phyloP scores from a whole-genome alignment of 78 protist species.

The Salpingoeca rosetta region DNA sequence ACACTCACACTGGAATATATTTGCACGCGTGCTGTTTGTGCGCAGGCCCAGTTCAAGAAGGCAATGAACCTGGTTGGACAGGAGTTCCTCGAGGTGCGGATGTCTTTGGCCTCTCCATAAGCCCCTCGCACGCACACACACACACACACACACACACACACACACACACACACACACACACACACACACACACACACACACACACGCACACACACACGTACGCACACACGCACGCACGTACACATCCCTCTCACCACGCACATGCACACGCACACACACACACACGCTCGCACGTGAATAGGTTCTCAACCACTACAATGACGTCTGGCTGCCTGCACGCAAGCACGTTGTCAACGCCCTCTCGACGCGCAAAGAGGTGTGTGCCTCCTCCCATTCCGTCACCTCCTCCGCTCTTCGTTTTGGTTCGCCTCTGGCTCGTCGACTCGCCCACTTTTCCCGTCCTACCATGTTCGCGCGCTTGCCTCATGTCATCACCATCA shows the following conservation, averaged over 20 bases:
- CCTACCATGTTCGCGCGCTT: no score
- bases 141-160: neutral
- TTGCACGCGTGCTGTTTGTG: neutral
- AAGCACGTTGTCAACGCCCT: constrained; percentile 44
- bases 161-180: neutral
- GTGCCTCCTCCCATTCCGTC: no score
- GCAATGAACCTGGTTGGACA: constrained; percentile 26
- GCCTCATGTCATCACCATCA: no score
- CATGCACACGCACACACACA: no score
- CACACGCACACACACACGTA: neutral
- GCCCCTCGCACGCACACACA: no score
- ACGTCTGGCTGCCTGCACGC: constrained; percentile 67
- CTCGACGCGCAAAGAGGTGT: neutral
- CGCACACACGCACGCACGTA: neutral
- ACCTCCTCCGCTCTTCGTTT: no score
- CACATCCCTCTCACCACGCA: no score
- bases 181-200: neutral
- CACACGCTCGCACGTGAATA: no score
- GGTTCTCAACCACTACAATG: neutral
- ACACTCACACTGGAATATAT: no score
- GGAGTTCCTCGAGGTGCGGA: neutral
- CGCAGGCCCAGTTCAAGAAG: constrained; percentile 21
- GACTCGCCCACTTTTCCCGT: no score
- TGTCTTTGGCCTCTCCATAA: no score
- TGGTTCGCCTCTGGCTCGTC: no score